Base-by-base conservation (phyloP, 2,329 filamentous ascomycete species). In the Meredithiella fracta region DNA sequence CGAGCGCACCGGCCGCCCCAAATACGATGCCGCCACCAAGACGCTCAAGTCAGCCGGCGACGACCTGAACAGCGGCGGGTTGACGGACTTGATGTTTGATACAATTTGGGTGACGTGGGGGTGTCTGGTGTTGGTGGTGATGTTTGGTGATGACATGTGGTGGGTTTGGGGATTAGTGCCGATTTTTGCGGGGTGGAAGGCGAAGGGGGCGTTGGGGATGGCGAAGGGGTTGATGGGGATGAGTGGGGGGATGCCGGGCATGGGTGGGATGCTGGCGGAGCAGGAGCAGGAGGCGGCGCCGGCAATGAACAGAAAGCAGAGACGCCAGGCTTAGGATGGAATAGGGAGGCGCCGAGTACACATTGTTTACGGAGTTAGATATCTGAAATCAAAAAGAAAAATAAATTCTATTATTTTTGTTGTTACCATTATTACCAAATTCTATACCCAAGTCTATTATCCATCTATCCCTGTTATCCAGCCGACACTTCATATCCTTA, bases 61-160 rank as follows among this genome's bases (percentile, higher is more conserved):
- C 67, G 92, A 98, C 67, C 78, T 98, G 53, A 81, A 85, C 54
- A 86, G 88, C 8, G 78, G 83, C 34, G 92, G 92, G 3, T 71
- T 98, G 72, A 97, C 91, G 9, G 92, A 96, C 70, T 97, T 94
- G 73, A 87, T 97, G 85, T 98, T 94, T 77, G 92, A 98, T 70
- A 79, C 95, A 52, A 73, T 95, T 54, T 97, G 95, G 79, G 88
- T 94, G 72, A 96, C 89, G 0, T 96, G 90, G 83, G 82, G 79
- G 9, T 85, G 82, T 55, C 72, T 87, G 42, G 69, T 83, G 7
- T 68, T 84, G n/a, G 89, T 83, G 14, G 76, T 84, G 15, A 60
- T 94, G 26, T 78, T 91, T 51, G 92, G 92, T 3, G 89, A 96
- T 67, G 83, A 83, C 72, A 86, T 71, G 14, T 80, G 76, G 77